Conservation (phyloP, 345 rosid genomes). For the Hibiscus syriacus region DNA sequence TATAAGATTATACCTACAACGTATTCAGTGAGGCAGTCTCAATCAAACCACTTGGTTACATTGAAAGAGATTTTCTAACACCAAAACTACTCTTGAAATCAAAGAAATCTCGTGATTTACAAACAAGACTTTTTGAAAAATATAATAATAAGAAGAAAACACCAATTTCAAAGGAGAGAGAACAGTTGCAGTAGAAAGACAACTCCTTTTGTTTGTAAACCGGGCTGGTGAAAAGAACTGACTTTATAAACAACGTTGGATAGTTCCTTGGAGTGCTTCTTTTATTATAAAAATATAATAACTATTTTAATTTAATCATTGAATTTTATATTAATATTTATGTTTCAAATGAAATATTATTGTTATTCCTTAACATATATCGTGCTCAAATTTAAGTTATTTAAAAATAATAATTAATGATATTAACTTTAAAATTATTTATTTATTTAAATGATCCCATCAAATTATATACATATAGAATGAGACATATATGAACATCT, state of each 20-base stretch:
- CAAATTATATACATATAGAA: no score
- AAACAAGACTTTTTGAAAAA: background rate
- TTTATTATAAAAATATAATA: no score
- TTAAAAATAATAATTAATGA: no score
- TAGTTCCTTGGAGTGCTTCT: background rate
- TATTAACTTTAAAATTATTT: no score
- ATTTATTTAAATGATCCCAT: no score
- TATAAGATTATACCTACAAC: constrained; percentile 1
- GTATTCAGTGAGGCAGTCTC: constrained; percentile 15
- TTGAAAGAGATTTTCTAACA: background rate
- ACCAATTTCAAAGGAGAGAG: background rate
- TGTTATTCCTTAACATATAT: no score
- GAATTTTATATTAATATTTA: no score
- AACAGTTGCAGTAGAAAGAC: background rate
- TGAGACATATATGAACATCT: no score
- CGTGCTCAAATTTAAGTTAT: no score
- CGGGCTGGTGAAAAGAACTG: background rate
- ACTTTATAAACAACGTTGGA: background rate
- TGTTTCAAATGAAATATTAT: no score
- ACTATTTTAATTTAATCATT: no score
- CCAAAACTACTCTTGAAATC: background rate
- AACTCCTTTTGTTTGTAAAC: background rate
- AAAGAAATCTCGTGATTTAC: constrained; percentile 14
- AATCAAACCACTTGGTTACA: constrained; percentile 16
- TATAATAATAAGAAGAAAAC: background rate